Conservation (phyloP, 176 grass and related monocot genomes). For the Eragrostis nindensis region DNA sequence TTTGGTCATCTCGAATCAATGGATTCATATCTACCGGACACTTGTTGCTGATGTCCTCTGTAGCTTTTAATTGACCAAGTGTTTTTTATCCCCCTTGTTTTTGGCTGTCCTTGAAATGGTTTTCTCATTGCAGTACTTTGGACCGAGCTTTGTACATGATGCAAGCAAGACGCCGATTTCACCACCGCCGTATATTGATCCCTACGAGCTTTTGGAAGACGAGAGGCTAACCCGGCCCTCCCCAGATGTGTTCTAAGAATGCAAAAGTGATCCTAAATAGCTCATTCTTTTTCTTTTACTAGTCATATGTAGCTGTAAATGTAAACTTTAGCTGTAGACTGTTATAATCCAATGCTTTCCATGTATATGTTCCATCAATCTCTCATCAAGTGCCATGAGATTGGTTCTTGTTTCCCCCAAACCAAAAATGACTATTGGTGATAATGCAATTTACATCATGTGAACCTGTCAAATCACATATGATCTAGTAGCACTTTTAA, state of each 20-base stretch:
- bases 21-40: not conserved
- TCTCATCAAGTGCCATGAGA: not conserved
- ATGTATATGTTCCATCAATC: not conserved
- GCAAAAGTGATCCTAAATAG: slow-evolving; percentile 11
- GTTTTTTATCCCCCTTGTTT: too few relatives aligned
- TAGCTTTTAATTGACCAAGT: not conserved
- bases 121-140: slow-evolving; percentile 71
- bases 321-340: slow-evolving; percentile 48
- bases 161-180: slow-evolving; percentile 54
- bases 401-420: not conserved
- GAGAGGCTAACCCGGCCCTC: slow-evolving; percentile 67
- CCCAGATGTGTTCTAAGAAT: slow-evolving; percentile 47
- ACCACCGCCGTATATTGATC: slow-evolving; percentile 73
- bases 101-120: not conserved
- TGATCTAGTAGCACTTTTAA: not conserved
- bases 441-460: not conserved
- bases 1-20: not conserved
- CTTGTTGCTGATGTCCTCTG: not conserved
- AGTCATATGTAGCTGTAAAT: slow-evolving; percentile 41
- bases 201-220: slow-evolving; percentile 86
- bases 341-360: slow-evolving; percentile 10
- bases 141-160: slow-evolving; percentile 79
- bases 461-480: not conserved
- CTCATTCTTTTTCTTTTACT: slow-evolving; percentile 23
- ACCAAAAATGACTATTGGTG: not conserved